Evolutionary conservation across 305 asterid species (phyloP), one percentile per base, ranked within the genome.

Genomic region (Solanum hybrid): DNA sequence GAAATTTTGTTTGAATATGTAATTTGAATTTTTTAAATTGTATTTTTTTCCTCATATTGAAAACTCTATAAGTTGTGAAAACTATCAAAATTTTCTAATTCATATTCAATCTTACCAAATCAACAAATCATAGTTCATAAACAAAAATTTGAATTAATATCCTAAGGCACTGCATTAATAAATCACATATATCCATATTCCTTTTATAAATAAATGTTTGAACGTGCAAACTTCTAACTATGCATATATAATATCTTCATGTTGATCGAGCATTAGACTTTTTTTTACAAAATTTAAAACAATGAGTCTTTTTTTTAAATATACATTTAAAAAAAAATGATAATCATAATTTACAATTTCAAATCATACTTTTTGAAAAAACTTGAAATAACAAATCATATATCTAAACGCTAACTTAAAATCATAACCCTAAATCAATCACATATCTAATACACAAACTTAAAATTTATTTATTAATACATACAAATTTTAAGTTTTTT

Each of bases 191-290:
- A 20, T 22, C 1, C 27, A 22, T 61, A 2, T 61, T 57, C 11
- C 0, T 20, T 61, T 61, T 61, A 61, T 61, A 20, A 61, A 61
- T 61, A 61, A 61, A 61, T 61, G 1, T 20, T 57, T 57, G 4
- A 57, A 41, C 17, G 14, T 41, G 7, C 65, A 45, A 5, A 61
- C 73, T 22, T 61, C 10, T 8, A 61, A 61, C 26, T 61, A 61
- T 20, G 2, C 10, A 61, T 20, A 61, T 3, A 65, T 22, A 65
- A 65, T 8, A 20, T 20, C 73, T 61, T 61, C 72, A 61, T 11
- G 2, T 0, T 22, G 2, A 61, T 22, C 27, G 1, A 22, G 73
- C 1, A 65, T 22, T 1, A 22, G n/a, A 6, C 11, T 65, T 1
- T 65, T 8, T 65, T 4, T 7, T 8, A 22, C 13, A 65, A 65